phyloP scores from a whole-genome alignment of 495 filamentous ascomycete species.

The Penicillium coprophilum region DNA sequence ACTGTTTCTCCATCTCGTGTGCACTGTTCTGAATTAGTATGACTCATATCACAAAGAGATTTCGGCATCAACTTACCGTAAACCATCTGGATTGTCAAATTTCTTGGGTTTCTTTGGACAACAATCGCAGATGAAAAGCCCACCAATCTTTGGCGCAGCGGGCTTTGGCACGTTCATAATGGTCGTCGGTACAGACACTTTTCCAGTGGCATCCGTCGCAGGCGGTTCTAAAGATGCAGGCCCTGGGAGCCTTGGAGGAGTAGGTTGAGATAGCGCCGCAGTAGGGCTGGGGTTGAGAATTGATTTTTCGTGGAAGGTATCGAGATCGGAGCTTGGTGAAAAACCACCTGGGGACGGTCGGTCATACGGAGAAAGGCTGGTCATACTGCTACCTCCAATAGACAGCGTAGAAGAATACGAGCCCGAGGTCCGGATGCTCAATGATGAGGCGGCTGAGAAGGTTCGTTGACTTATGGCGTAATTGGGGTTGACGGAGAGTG shows the following conservation, averaged over 20 bases:
- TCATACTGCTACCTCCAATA: constrained; percentile 66
- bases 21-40: constrained; percentile 36
- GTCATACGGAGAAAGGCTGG: constrained; percentile 69
- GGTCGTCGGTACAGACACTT: constrained; percentile 41
- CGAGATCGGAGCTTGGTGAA: constrained; percentile 62
- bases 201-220: constrained; percentile 35
- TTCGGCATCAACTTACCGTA: constrained; percentile 62
- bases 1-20: constrained; percentile 97
- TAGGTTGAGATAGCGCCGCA: constrained; percentile 39
- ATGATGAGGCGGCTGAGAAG: constrained; percentile 70
- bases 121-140: constrained; percentile 84
- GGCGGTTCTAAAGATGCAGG: constrained; percentile 33
- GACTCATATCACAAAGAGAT: neutral
- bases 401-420: constrained; percentile 75
- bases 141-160: constrained; percentile 36
- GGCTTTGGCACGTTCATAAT: constrained; percentile 33
- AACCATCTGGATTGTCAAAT: constrained; percentile 81
- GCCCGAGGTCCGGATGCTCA: constrained; percentile 62
- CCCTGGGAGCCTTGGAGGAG: constrained; percentile 18
- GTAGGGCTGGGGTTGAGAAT: constrained; percentile 61
- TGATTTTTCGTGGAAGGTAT: constrained; percentile 45
- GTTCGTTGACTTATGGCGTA: constrained; percentile 65
- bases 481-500: constrained; percentile 55
- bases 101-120: constrained; percentile 99
- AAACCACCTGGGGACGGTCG: constrained; percentile 71